Conservation (phyloP, 257 asterid species). For the Scutellaria barbata region DNA sequence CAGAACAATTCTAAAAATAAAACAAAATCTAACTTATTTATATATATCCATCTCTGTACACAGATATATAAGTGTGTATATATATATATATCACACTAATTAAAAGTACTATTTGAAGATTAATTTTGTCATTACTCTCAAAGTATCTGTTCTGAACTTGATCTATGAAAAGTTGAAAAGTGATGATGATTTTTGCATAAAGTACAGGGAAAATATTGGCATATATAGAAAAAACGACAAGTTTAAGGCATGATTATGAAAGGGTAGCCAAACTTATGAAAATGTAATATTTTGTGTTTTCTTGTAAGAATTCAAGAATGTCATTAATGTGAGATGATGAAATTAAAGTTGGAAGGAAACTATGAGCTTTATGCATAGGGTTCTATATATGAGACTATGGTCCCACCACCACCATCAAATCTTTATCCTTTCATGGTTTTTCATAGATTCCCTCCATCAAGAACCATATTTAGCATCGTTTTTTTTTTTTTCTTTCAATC, state of each 20-base stretch:
- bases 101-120: not conserved
- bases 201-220: too few species aligned
- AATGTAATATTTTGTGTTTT: slow-evolving; percentile 20
- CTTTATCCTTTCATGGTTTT: slow-evolving; percentile 36
- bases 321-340: slow-evolving; percentile 35
- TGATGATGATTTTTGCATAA: too few species aligned
- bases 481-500: not conserved
- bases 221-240: not conserved
- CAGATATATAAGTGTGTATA: too few species aligned
- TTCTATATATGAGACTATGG: slow-evolving; percentile 38
- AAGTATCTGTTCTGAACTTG: slow-evolving; percentile 17
- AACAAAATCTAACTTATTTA: too few species aligned
- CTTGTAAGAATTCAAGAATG: slow-evolving; percentile 28
- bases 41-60: too few species aligned
- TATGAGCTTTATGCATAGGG: slow-evolving; percentile 55
- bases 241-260: slow-evolving; percentile 2
- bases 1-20: too few species aligned
- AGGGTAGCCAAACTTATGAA: slow-evolving; percentile 4
- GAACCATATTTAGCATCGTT: not conserved
- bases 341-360: slow-evolving; percentile 33
- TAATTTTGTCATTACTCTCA: slow-evolving; percentile 33
- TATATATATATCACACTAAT: too few species aligned
- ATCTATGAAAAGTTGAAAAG: not conserved
- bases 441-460: slow-evolving; percentile 33
- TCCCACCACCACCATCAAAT: slow-evolving; percentile 42